Base-by-base conservation (phyloP, 495 filamentous ascomycete species). In the Lophium mytilinum region DNA sequence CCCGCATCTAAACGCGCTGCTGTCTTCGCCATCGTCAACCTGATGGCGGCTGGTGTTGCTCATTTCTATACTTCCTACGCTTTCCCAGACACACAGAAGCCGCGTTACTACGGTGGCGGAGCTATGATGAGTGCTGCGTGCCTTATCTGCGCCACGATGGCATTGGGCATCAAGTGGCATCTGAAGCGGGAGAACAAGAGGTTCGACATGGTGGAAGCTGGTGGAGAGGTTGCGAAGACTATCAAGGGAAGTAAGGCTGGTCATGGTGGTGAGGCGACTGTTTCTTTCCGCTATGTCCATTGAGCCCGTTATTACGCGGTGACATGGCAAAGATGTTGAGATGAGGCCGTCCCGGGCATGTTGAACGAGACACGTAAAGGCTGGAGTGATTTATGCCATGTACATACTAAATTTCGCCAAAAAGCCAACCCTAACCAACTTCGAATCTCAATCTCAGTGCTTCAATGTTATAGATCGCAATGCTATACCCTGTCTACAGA, bases 101-200 rank as follows among this genome's bases (percentile, higher is more conserved):
- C 49, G 49, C 19, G 49, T 11, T 52, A 52, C 49, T 52, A 49
- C 24, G 46, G 15, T 9, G 46, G 46, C 19, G 46, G 46, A 3
- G 46, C n/a, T 12, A 49, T 49, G 46, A 49, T 49, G 46, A 49
- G 46, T 9, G 46, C 46, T 4, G 46, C 46, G 19, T 49, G 46
- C 24, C 46, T 49, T 5, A 49, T 49, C 12, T 49, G 46, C 11
- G 46, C 11, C n/a, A 24, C 4, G 12, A 24, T 24, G n/a, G 46
- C 46, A 3, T 18, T 49, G 19, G 14, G 14, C 24, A 49, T 49
- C 19, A 49, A 49, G 3, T 49, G 24, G 15, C 24, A 49, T 24
- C 19, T 49, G 46, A 49, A 4, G 46, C 12, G 12, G 46, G 15
- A 49, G 46, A 49, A 49, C 24, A 15, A 24, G 46, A 49, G 24